Percentiles rank a stretch among this genome's conserved stretches.
Conservation (phyloP, 495 filamentous ascomycete genomes). For the Corynascus novoguineensis region DNA sequence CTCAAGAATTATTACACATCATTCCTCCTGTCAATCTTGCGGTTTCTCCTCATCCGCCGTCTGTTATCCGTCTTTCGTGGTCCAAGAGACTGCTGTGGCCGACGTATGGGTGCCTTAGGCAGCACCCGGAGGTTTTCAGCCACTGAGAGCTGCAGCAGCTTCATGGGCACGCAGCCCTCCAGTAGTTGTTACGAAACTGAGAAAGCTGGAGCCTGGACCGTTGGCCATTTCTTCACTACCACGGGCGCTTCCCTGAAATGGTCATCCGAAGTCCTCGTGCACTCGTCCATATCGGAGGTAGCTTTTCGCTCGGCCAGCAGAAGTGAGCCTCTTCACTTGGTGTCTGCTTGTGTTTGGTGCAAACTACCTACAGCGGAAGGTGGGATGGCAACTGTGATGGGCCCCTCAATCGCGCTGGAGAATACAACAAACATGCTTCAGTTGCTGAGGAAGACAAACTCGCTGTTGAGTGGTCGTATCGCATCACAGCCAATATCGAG, state of each 20-base stretch:
- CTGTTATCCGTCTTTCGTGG: not conserved
- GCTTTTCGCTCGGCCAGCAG: not conserved
- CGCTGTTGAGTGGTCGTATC: conserved; percentile 10
- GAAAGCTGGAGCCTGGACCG: conserved; percentile 17
- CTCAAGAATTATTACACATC: too few species aligned
- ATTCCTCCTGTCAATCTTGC: not conserved
- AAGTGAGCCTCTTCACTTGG: not conserved
- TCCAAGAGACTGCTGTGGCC: not conserved
- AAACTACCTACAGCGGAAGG: not conserved
- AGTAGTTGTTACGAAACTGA: not conserved
- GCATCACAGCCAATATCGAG: conserved; percentile 9
- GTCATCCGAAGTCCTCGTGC: conserved; percentile 17
- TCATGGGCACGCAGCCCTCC: too few species aligned
- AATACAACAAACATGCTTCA: too few species aligned
- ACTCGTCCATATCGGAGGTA: too few species aligned
- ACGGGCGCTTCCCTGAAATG: conserved; percentile 3
- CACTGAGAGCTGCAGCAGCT: conserved; percentile 11
- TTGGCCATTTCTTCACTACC: not conserved
- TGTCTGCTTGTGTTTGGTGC: not conserved
- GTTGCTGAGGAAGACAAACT: too few species aligned
- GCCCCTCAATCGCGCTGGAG: not conserved
- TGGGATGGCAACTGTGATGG: not conserved
- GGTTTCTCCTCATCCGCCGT: not conserved
- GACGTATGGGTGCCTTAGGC: conserved; percentile 16
- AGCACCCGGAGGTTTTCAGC: conserved; percentile 8